Conservation (phyloP, 1,284 basidiomycete genomes). For the Fomitopsis palustris region DNA sequence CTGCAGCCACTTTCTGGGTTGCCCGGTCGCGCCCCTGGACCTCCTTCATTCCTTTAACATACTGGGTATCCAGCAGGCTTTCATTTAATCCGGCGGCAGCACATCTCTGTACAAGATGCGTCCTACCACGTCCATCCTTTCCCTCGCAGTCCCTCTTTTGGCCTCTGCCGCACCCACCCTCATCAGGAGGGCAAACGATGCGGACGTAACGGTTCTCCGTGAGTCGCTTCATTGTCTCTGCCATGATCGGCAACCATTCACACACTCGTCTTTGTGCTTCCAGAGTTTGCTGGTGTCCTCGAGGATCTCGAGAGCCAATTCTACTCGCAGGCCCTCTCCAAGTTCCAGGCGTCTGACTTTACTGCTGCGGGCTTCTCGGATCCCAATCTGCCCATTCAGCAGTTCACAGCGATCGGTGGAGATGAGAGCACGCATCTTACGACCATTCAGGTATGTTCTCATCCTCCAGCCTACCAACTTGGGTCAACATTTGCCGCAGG, state of each 20-base stretch:
- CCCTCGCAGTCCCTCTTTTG: constrained; percentile 47
- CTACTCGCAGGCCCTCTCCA: constrained; percentile 62
- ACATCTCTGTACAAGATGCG: constrained; percentile 39
- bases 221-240: constrained; percentile 29
- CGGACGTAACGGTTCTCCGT: constrained; percentile 61
- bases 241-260: not conserved
- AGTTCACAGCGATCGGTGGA: constrained; percentile 54
- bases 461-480: not conserved
- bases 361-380: constrained; percentile 63
- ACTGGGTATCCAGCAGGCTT: constrained; percentile 44
- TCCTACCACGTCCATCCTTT: constrained; percentile 34
- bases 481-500: constrained; percentile 26
- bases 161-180: constrained; percentile 49
- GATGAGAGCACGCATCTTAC: constrained; percentile 64
- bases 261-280: not conserved
- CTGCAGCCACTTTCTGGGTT: constrained; percentile 45
- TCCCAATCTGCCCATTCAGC: constrained; percentile 54
- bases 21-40: constrained; percentile 68
- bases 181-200: constrained; percentile 34
- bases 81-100: constrained; percentile 37
- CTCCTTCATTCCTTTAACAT: constrained; percentile 38
- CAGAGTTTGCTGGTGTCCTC: constrained; percentile 74
- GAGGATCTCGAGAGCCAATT: constrained; percentile 72
- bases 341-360: constrained; percentile 70
- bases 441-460: constrained; percentile 41